These are phyloP conservation scores for Colletotrichum salicis DNA, from an alignment of 2,329 filamentous ascomycete genomes.

Conservation along the genomic window DNA sequence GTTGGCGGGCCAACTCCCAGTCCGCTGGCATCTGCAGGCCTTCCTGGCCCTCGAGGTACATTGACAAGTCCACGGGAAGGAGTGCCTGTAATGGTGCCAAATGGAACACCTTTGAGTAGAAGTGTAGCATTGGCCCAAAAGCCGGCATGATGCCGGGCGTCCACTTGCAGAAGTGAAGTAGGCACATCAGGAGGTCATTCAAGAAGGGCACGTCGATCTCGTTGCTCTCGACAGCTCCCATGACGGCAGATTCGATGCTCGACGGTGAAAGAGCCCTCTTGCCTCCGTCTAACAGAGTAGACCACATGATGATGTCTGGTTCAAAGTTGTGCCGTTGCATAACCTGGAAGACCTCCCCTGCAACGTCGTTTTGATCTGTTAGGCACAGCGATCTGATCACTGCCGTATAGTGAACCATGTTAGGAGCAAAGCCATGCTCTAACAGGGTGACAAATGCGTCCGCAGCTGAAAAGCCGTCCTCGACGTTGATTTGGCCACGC, in stretches of 20 bases:
- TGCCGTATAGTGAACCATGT: constrained; percentile 71
- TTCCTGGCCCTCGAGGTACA: constrained; percentile 18
- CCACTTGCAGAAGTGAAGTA: constrained; percentile 55
- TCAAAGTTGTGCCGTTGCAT: constrained; percentile 68
- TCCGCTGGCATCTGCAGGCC: constrained; percentile 30
- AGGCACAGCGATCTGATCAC: constrained; percentile 78
- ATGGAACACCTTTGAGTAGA: constrained; percentile 61
- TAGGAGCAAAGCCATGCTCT: constrained; percentile 70
- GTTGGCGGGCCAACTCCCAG: constrained; percentile 35
- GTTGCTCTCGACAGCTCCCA: constrained; percentile 48
- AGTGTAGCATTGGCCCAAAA: constrained; percentile 59
- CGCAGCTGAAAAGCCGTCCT: constrained; percentile 55
- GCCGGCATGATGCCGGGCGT: constrained; percentile 46
- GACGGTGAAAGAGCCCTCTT: constrained; percentile 66
- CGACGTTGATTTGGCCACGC: constrained; percentile 38
- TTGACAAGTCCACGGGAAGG: constrained; percentile 38
- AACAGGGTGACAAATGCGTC: constrained; percentile 67
- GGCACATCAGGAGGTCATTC: constrained; percentile 56
- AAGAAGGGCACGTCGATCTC: constrained; percentile 63
- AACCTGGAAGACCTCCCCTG: constrained; percentile 72
- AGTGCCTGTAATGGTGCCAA: constrained; percentile 56
- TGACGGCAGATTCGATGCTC: constrained; percentile 56
- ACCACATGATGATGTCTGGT: constrained; percentile 74
- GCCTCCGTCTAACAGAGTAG: constrained; percentile 77
- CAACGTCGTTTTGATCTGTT: constrained; percentile 70